Conservation (phyloP, 495 filamentous ascomycete genomes). For the Daldinia caldariorum region DNA sequence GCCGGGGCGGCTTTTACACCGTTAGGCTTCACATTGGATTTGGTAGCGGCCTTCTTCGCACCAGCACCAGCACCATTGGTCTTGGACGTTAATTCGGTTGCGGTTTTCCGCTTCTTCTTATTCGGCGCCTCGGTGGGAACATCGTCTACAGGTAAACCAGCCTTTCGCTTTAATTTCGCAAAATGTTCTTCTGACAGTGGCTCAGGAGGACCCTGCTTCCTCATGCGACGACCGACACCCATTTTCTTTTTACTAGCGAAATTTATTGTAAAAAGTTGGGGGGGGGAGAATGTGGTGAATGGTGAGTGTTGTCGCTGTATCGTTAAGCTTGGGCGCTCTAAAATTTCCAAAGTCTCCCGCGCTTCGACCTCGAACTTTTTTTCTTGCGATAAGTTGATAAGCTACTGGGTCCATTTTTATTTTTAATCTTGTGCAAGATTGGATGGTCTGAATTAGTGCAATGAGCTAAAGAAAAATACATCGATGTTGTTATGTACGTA, state of each 20-base stretch:
- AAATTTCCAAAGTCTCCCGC: conserved; percentile 26
- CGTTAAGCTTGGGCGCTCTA: conserved; percentile 2
- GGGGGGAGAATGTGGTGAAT: not conserved
- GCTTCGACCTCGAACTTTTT: conserved; percentile 40
- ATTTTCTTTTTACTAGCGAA: conserved; percentile 63
- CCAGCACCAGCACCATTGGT: conserved; percentile 44
- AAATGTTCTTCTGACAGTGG: conserved; percentile 83
- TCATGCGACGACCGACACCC: conserved; percentile 91
- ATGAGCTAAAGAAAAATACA: not conserved
- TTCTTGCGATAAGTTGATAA: conserved; percentile 48
- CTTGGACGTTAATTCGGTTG: conserved; percentile 58
- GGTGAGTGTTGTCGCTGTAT: conserved; percentile 21
- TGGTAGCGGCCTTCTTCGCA: conserved; percentile 33
- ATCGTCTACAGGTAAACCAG: conserved; percentile 62
- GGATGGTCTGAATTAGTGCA: not conserved
- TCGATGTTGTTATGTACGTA: not conserved
- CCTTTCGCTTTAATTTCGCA: conserved; percentile 79
- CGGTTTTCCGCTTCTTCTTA: conserved; percentile 75
- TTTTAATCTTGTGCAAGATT: not conserved
- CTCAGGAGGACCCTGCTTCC: conserved; percentile 90
- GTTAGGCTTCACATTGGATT: conserved; percentile 54
- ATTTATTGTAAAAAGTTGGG: not conserved
- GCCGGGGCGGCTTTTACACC: conserved; percentile 44
- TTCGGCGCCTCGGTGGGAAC: conserved; percentile 53
- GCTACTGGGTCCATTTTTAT: conserved; percentile 17